Evolutionary conservation across 768 basidiomycete species (phyloP).

Genomic region (Mycena leptocephala): DNA sequence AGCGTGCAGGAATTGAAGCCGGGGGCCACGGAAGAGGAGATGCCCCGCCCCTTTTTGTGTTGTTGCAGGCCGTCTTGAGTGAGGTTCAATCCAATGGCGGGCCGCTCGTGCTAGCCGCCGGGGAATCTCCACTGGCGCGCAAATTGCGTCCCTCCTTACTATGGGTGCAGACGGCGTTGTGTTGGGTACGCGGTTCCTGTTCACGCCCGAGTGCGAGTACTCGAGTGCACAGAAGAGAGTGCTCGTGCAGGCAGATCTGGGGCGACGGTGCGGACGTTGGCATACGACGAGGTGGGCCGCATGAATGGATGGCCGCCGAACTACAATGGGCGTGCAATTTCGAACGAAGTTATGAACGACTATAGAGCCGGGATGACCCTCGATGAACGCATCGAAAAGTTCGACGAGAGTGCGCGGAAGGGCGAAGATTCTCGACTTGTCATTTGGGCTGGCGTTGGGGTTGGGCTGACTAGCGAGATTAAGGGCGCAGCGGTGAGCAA

Average conservation of each 20-base stretch:
- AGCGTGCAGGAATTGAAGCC: neutral
- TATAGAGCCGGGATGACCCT: slow-evolving; percentile 44
- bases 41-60: slow-evolving; percentile 56
- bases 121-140: slow-evolving; percentile 64
- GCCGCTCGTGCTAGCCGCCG: slow-evolving; percentile 63
- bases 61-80: slow-evolving; percentile 54
- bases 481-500: slow-evolving; percentile 35
- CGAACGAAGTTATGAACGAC: slow-evolving; percentile 53
- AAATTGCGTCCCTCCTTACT: slow-evolving; percentile 59
- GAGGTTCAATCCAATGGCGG: slow-evolving; percentile 44
- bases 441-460: slow-evolving; percentile 61
- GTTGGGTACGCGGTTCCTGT: slow-evolving; percentile 65
- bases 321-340: slow-evolving; percentile 59
- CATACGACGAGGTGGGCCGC: slow-evolving; percentile 59
- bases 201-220: slow-evolving; percentile 62
- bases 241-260: slow-evolving; percentile 51
- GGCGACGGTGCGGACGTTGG: slow-evolving; percentile 54
- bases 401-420: slow-evolving; percentile 46
- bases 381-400: slow-evolving; percentile 44
- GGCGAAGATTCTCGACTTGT: slow-evolving; percentile 51
- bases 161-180: slow-evolving; percentile 64
- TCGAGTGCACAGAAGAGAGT: slow-evolving; percentile 54
- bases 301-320: slow-evolving; percentile 58
- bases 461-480: slow-evolving; percentile 50
- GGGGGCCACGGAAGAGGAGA: slow-evolving; percentile 39